Evolutionary conservation across 768 basidiomycete genomes (phyloP), one percentile per base, ranked within the genome.

Genomic region (Calocybe cyanea): DNA sequence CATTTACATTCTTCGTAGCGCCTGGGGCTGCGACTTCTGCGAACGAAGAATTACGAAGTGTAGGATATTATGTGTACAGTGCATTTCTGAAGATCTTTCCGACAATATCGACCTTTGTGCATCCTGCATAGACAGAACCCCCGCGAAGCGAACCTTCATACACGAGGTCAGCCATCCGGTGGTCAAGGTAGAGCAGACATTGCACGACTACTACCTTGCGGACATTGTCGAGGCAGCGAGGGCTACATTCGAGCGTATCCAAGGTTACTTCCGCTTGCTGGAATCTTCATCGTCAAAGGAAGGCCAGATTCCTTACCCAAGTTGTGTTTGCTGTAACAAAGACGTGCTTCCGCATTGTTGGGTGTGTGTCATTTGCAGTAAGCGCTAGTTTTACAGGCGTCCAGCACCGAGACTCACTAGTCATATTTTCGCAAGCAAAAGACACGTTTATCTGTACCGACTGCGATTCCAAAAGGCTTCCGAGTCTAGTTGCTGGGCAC

Each of bases 41-140:
- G 63, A 58, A 44, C 53, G 62, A 9, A 46, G 55, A 25, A 65
- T 69, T 8, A 64, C 62, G 6, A 63, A 63, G 49, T 60, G 56
- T 28, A 52, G 67, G 31, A 55, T 63, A 25, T 25, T 65, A 2
- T 67, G 66, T 43, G 46, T 65, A 6, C 56, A 63, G 17, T 69
- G 65, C 44, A 60, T 66, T 43, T 54, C 59, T 5, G 63, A 63
- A 13, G 62, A 66, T 38, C 55, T 63, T 7, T 64, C 64, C 1
- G 62, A 66, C 41, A 63, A 63, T 46, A 60, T 67, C 37, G 62
- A 64, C 40, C 43, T 69, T 3, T 69, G 67, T 41, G 52, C 55
- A 20, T 55, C 55, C 17, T 67, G 66, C 42, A 50, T 65, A 14
- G 60, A 67, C 39, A 60, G 55, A 35, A 46, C 60, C 2, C 59